Conservation (phyloP, 2,329 filamentous ascomycete genomes). For the Cercospora sesami region DNA sequence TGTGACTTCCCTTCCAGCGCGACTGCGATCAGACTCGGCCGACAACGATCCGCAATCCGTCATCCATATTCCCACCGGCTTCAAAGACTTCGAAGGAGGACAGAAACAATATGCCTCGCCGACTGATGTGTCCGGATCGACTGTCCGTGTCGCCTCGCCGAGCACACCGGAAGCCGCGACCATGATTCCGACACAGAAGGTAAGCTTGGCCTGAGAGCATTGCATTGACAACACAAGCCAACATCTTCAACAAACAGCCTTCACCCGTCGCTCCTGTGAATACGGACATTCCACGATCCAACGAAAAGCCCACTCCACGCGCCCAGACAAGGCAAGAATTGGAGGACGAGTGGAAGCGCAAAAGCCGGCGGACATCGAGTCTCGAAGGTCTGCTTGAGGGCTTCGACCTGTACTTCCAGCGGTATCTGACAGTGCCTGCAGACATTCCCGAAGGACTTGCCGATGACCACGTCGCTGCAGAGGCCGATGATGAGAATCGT, state of each 20-base stretch:
- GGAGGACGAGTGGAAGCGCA: constrained; percentile 55
- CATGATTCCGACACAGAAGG: constrained; percentile 35
- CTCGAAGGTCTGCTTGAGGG: constrained; percentile 65
- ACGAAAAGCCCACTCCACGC: constrained; percentile 73
- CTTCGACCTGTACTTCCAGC: constrained; percentile 18
- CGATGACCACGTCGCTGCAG: constrained; percentile 34
- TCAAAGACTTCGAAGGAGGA: constrained; percentile 66
- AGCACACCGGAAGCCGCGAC: constrained; percentile 38
- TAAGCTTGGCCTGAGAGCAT: constrained; percentile 17
- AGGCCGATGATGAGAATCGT: constrained; percentile 30
- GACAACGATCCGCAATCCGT: constrained; percentile 84
- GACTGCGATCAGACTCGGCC: constrained; percentile 52
- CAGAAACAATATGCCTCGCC: constrained; percentile 23
- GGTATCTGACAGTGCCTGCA: constrained; percentile 32
- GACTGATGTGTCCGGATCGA: constrained; percentile 28
- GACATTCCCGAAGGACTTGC: constrained; percentile 52
- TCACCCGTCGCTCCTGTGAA: constrained; percentile 64
- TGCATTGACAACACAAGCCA: neutral
- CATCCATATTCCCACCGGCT: constrained; percentile 85
- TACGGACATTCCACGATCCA: constrained; percentile 65
- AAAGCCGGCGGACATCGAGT: constrained; percentile 67
- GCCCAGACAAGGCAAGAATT: constrained; percentile 81
- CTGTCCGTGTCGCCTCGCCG: constrained; percentile 39
- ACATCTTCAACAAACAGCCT: constrained; percentile 2
- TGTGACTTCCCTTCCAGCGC: constrained; percentile 46